Evolutionary conservation across 768 basidiomycete genomes (phyloP).

Genomic region (Russula abietina): DNA sequence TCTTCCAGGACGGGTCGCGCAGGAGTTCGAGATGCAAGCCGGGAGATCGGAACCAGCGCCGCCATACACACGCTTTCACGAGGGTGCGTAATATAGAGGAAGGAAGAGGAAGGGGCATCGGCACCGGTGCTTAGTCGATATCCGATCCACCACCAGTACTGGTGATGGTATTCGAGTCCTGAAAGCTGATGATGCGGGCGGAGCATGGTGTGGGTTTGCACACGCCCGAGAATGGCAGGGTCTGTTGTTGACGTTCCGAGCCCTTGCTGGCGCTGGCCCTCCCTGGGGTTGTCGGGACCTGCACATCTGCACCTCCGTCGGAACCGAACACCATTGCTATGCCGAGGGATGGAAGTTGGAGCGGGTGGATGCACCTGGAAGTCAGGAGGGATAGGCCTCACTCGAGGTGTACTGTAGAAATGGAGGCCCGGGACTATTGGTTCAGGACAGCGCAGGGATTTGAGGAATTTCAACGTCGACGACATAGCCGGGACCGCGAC

Average conservation of each 20-base stretch:
- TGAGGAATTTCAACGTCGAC: background rate
- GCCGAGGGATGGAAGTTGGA: conserved; percentile 52
- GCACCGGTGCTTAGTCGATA: conserved; percentile 39
- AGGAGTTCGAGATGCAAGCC: conserved; percentile 65
- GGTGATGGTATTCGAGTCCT: conserved; percentile 32
- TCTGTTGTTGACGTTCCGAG: conserved; percentile 6
- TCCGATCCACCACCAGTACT: conserved; percentile 35
- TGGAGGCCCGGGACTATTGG: background rate
- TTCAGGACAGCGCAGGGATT: background rate
- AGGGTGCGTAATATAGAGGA: conserved; percentile 35
- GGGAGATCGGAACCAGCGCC: conserved; percentile 53
- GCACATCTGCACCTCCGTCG: conserved; percentile 15
- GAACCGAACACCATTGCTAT: conserved; percentile 32
- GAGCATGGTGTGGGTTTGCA: conserved; percentile 75
- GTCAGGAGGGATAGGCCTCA: conserved; percentile 68
- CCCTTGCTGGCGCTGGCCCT: background rate
- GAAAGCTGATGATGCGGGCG: conserved; percentile 71
- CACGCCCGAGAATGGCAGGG: conserved; percentile 45
- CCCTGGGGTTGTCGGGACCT: conserved; percentile 20
- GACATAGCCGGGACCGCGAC: background rate
- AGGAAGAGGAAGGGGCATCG: conserved; percentile 13
- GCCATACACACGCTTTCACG: conserved; percentile 36
- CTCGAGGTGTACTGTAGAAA: conserved; percentile 5
- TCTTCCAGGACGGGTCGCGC: conserved; percentile 49
- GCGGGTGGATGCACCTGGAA: conserved; percentile 51